Base-by-base conservation (phyloP, 495 filamentous ascomycete genomes). In the Xylaria nigripes region DNA sequence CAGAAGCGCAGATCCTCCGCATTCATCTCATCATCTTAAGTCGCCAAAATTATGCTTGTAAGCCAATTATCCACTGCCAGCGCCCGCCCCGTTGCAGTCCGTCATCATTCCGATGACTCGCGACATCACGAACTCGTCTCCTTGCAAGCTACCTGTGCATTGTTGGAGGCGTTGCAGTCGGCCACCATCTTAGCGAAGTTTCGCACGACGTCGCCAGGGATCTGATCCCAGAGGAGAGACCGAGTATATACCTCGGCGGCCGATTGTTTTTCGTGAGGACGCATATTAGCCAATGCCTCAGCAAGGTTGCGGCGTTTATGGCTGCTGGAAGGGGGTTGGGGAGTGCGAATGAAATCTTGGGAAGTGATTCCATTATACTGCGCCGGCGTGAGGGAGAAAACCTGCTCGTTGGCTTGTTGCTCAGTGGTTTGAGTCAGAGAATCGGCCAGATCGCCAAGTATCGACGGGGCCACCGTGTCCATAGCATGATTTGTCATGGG, bases 191-290 rank as follows among this genome's bases (percentile, higher is more conserved):
- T 84, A 61, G 85, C 86, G 73, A 97, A 98, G 70, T 92, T 87
- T 54, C 84, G 82, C 48, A 98, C 91, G 43, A 96, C 88, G 63
- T 98, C 90, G 57, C 82, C 75, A 43, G 94, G 90, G 56, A 98
- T 87, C 65, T 86, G 85, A 62, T 96, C 90, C 90, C 90, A 96
- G 61, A 98, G 84, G 54, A 98, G 78, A 46, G 88, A 93, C 25
- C 92, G 78, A 24, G 89, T 93, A 72, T 97, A 96, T 40, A 96
- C 88, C 62, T 95, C 90, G 25, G 87, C 85, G 32, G 81, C 88
- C 48, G 77, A 79, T 51, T 81, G 74, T 62, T 86, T 83, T 62
- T 75, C 77, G 56, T 75, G 72, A 66, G 71, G 77, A 56, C 89
- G 82, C 84, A 94, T 88, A 24, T 79, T 84, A 56, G 86, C 85